Evolutionary conservation across 805 yeast species (phyloP).

Genomic region (Maudiozyma saulgeensis): DNA sequence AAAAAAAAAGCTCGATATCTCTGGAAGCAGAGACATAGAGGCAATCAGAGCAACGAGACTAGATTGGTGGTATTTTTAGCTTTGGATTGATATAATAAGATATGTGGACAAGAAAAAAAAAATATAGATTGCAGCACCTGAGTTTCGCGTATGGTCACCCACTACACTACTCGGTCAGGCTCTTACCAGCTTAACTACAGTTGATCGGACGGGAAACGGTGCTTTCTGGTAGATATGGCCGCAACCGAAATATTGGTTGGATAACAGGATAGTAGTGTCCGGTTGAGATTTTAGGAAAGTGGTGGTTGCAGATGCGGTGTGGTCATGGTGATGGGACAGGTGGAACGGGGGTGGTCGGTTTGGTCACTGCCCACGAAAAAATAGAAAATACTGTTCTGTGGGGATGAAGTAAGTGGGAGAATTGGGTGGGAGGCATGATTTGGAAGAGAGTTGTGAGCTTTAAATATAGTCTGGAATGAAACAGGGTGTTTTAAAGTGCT

Average conservation of each 20-base stretch:
- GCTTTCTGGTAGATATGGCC: conserved; percentile 53
- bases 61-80: no score
- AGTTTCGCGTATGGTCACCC: conserved; percentile 52
- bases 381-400: no score
- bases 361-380: no score
- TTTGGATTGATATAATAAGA: no score
- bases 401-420: no score
- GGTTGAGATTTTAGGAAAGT: neutral
- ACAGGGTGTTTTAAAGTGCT: no score
- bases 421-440: no score
- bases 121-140: conserved; percentile 43
- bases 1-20: no score
- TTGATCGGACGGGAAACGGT: conserved; percentile 56
- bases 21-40: no score
- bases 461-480: no score
- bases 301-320: neutral
- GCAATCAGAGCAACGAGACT: no score
- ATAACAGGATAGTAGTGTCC: neutral
- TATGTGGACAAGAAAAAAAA: conserved; percentile 7
- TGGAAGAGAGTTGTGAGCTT: no score
- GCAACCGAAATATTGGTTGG: conserved; percentile 33
- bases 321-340: neutral
- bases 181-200: conserved; percentile 50
- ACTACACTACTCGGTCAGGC: conserved; percentile 49
- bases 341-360: neutral